Evolutionary conservation across 2,329 filamentous ascomycete genomes (phyloP), one percentile per base, ranked within the genome.

Genomic region (Verruconis gallopava): DNA sequence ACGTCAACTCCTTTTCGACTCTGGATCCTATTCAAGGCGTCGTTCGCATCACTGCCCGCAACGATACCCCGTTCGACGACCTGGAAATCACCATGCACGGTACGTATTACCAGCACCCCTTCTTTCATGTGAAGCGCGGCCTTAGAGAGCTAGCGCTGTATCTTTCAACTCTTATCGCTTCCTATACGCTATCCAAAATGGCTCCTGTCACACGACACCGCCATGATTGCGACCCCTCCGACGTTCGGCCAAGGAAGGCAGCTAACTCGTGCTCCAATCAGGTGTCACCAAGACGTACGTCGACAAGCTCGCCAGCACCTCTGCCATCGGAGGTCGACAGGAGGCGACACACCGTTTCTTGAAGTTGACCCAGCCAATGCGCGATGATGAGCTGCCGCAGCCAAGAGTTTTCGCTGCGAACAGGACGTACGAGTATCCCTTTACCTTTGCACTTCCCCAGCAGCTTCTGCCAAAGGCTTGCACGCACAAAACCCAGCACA

Each of bases 401-500:
- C 67, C 73, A 28, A 63, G 69, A 19, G 60, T 76, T 3, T 58
- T 77, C 2, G 63, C 69, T 50, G 66, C 69, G n/a, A 71, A 69
- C 11, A 63, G 62, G 46, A 64, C 60, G 9, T 79, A 80, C 55
- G 64, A 57, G 5, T 75, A 79, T 44, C 72, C 73, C 1, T 81
- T 81, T 53, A 68, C 67, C 19, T 81, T 81, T 51, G 73, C 75
- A 43, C 65, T 81, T 2, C 77, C 77, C 0, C 63, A 71, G 22
- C 68, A 69, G 14, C 59, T 81, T 3, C 66, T 81, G 0, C 75
- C 75, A 4, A 68, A 69, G 46, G 58, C 72, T 36, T 81, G 77
- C 58, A 61, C 60, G 14, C 77, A 81, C 56, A 50, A 54, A 30
- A 63, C 67, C 14, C 61, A 61, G 18, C 69, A 71, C 46, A 58